Evolutionary conservation across 176 grass and related monocot species (phyloP), one percentile per base, ranked within the genome.

Genomic region (Oryza glumipatula): DNA sequence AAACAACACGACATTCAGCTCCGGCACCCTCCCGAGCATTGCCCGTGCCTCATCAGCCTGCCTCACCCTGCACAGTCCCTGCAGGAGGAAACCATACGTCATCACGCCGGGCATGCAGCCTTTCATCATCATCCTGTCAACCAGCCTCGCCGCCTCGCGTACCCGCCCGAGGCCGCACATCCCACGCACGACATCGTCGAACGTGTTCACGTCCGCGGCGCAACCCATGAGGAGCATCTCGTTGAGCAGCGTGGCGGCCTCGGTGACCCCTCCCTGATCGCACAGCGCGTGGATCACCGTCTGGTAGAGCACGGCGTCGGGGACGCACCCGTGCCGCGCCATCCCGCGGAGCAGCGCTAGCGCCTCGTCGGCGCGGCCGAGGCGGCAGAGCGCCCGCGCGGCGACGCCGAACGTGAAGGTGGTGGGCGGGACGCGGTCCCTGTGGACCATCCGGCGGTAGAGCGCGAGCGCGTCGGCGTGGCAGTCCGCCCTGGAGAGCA

Each of bases 201-300:
- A 95, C 63, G 96, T 98, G 56, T 92, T 77, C 8, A 83, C 87
- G 48, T 95, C 91, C 4, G 84, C 85, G 2, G 87, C 69, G 56
- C 96, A 98, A 2, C 87, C 91, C 91, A 93, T 95, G 35, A 95
- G 85, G 79, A 95, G 80, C 93, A 98, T 98, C 85, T 98, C 93
- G 17, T 98, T 91, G 12, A 98, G 85, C 66, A 95, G 91, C 22
- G 80, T 90, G 56, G 89, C 68, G 0, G 91, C 93, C 43, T 98
- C 88, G 3, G 75, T 52, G 30, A 88, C 96, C 30, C 76, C 87
- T 30, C 89, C 84, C 69, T 92, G 85, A 14, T 64, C 71, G 11
- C 73, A 92, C 26, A 94, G 79, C 11, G 83, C 79, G 64, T 95
- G 93, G 72, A 98, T 94, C 73, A 94, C 65, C 1, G 91, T 95